A percentile compares a stretch with the other conserved stretches of the same genome.
phyloP scores from a whole-genome alignment of 2,329 filamentous ascomycete genomes.

The Orbilia oligospora region DNA sequence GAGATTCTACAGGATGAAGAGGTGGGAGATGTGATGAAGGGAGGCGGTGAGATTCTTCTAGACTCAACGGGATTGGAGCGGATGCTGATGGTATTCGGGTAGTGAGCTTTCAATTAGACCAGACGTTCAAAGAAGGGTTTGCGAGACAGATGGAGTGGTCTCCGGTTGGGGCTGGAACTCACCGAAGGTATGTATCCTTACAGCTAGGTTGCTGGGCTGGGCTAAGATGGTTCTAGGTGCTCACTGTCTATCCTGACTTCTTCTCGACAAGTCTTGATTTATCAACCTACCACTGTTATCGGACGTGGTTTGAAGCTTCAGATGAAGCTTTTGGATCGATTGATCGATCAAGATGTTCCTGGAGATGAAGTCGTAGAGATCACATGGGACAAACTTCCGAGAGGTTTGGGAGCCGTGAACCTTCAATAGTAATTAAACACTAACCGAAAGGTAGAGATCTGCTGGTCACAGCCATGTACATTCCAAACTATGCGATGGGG shows the following conservation, averaged over 20 bases:
- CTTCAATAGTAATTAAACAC: not conserved
- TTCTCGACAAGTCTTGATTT: slow-evolving; percentile 49
- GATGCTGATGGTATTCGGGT: slow-evolving; percentile 1
- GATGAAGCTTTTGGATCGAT: slow-evolving; percentile 49
- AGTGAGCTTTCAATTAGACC: slow-evolving; percentile 52
- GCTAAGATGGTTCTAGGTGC: slow-evolving; percentile 13
- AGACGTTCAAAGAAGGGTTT: slow-evolving; percentile 56
- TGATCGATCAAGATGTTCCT: slow-evolving; percentile 54
- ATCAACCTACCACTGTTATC: slow-evolving; percentile 53
- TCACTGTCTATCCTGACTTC: slow-evolving; percentile 47
- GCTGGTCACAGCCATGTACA: slow-evolving; percentile 52
- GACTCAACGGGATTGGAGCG: not conserved
- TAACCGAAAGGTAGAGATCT: slow-evolving; percentile 39
- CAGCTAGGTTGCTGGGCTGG: not conserved
- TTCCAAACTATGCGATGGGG: slow-evolving; percentile 51
- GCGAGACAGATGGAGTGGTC: slow-evolving; percentile 58
- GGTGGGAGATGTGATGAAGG: slow-evolving; percentile 49
- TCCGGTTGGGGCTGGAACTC: slow-evolving; percentile 46
- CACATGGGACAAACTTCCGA: slow-evolving; percentile 53
- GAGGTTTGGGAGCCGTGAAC: slow-evolving; percentile 18
- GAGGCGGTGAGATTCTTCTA: slow-evolving; percentile 20
- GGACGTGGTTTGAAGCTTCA: slow-evolving; percentile 46
- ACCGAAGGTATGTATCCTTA: slow-evolving; percentile 30
- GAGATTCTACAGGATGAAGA: slow-evolving; percentile 49
- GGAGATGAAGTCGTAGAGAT: slow-evolving; percentile 51